Evolutionary conservation across 164 flowering plant species (phyloP).

Genomic region (Vitis vinifera): DNA sequence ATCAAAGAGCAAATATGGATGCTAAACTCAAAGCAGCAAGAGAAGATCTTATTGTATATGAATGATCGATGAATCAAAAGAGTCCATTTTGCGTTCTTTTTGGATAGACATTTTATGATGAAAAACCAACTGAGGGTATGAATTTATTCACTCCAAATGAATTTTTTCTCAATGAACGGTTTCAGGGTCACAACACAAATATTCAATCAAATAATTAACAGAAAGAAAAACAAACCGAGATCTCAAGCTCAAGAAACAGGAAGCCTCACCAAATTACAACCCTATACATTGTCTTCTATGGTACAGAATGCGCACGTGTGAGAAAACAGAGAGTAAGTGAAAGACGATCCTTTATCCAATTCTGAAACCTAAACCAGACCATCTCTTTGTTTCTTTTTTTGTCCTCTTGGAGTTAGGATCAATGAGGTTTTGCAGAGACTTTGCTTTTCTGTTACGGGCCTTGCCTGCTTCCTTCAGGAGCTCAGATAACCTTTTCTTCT

Average conservation of each 20-base stretch:
- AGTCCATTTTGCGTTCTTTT: too few species aligned
- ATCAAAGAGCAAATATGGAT: too few species aligned
- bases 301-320: slow-evolving; percentile 36
- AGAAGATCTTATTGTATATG: too few species aligned
- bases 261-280: slow-evolving; percentile 38
- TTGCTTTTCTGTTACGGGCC: slow-evolving; percentile 79
- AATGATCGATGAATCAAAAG: too few species aligned
- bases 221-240: slow-evolving; percentile 18
- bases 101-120: not conserved
- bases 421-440: slow-evolving; percentile 85
- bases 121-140: not conserved
- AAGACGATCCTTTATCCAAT: slow-evolving; percentile 30
- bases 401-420: slow-evolving; percentile 78
- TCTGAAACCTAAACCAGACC: slow-evolving; percentile 85
- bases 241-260: slow-evolving; percentile 25
- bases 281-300: slow-evolving; percentile 49
- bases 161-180: slow-evolving; percentile 16
- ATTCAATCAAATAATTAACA: slow-evolving; percentile 28
- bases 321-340: slow-evolving; percentile 7
- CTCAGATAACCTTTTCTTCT: slow-evolving; percentile 87
- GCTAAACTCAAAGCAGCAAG: too few species aligned
- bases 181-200: slow-evolving; percentile 28
- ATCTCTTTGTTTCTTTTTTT: slow-evolving; percentile 88
- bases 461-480: slow-evolving; percentile 94
- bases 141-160: slow-evolving; percentile 16